Percentiles rank a stretch among this genome's conserved stretches.
These are phyloP conservation scores for Echium plantagineum DNA, from an alignment of 257 asterid species.

Conservation along the genomic window DNA sequence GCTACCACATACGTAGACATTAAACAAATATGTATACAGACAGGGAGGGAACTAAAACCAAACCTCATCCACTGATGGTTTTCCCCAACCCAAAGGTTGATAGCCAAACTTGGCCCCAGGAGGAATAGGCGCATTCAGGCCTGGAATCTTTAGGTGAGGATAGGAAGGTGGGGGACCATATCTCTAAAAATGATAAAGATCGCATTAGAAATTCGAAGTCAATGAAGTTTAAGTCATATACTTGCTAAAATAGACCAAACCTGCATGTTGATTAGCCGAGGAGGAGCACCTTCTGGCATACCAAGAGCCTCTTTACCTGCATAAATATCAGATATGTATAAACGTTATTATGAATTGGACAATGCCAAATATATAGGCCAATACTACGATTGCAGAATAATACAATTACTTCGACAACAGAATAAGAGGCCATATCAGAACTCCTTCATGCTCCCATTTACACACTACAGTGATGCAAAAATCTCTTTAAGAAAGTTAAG, in stretches of 20 bases:
- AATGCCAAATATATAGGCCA: background rate
- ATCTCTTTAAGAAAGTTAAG: background rate
- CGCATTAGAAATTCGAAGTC: slow-evolving; percentile 4
- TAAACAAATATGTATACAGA: slow-evolving; percentile 1
- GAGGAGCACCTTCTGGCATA: slow-evolving; percentile 98
- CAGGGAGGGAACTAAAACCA: slow-evolving; percentile 6
- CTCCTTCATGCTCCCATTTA: too few relatives aligned
- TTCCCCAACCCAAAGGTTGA: slow-evolving; percentile 95
- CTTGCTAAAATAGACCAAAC: slow-evolving; percentile 16
- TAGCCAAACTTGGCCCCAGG: slow-evolving; percentile 93
- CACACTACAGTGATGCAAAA: background rate
- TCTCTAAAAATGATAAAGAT: slow-evolving; percentile 37
- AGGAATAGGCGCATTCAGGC: slow-evolving; percentile 97
- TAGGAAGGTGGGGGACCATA: slow-evolving; percentile 99
- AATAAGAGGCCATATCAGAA: background rate
- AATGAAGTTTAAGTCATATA: background rate
- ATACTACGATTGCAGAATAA: too few relatives aligned
- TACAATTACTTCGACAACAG: too few relatives aligned
- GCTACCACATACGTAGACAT: background rate
- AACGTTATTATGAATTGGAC: background rate
- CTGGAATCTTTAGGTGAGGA: slow-evolving; percentile 87
- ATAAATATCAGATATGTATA: background rate
- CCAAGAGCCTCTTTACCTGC: slow-evolving; percentile 94
- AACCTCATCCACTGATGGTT: slow-evolving; percentile 97
- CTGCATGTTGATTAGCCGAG: slow-evolving; percentile 99